Conservation (phyloP, 177 flowering plant species). For the Telopea speciosissima region DNA sequence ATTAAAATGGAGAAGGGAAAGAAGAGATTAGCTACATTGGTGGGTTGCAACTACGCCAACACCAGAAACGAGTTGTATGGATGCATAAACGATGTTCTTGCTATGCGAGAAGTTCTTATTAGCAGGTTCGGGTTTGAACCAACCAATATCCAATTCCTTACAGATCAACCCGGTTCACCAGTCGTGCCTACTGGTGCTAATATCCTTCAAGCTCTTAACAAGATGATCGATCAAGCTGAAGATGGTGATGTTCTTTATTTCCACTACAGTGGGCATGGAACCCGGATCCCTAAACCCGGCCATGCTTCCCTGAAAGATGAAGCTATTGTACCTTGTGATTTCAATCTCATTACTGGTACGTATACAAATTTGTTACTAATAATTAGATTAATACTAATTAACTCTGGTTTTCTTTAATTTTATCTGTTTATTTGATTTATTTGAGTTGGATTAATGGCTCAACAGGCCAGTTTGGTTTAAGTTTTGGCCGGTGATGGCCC, state of each 20-base stretch:
- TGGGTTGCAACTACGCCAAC: slow-evolving; percentile 56
- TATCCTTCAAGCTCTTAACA: slow-evolving; percentile 38
- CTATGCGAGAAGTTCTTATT: slow-evolving; percentile 39
- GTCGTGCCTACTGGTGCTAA: slow-evolving; percentile 28
- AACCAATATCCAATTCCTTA: slow-evolving; percentile 19
- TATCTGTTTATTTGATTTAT: too few species aligned
- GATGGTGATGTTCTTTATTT: slow-evolving; percentile 62
- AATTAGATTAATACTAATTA: too few species aligned
- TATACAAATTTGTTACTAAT: too few species aligned
- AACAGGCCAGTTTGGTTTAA: too few species aligned
- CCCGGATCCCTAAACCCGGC: slow-evolving; percentile 31
- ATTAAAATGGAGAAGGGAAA: slow-evolving; percentile 22
- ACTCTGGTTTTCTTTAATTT: too few species aligned
- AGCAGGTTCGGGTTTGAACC: slow-evolving; percentile 35
- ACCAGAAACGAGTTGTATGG: slow-evolving; percentile 57
- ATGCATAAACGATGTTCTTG: slow-evolving; percentile 63
- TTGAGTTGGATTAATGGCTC: too few species aligned
- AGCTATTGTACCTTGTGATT: slow-evolving; percentile 77
- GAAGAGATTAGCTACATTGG: slow-evolving; percentile 49
- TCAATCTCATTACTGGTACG: slow-evolving; percentile 79
- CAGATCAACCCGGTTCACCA: slow-evolving; percentile 17
- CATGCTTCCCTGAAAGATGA: slow-evolving; percentile 42
- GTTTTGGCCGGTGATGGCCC: too few species aligned
- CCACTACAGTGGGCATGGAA: slow-evolving; percentile 86
- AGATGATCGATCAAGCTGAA: slow-evolving; percentile 47